A percentile compares a stretch with the other conserved stretches of the same genome.
Conservation (phyloP, 2,329 filamentous ascomycete genomes). For the Cyphellophora europaea region DNA sequence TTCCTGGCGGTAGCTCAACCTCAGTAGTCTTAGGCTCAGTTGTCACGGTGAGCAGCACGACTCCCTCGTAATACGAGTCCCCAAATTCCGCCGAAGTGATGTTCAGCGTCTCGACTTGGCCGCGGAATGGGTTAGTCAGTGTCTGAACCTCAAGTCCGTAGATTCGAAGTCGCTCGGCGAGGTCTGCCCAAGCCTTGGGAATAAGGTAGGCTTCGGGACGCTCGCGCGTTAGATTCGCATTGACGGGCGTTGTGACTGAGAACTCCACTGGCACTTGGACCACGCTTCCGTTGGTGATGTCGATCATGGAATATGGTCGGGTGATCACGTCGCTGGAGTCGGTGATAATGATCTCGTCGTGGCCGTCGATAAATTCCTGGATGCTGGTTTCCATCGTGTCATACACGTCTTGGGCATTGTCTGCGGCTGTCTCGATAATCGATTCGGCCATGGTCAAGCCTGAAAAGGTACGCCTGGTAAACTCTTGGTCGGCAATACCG, state of each 20-base stretch:
- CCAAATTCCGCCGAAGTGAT: constrained; percentile 4
- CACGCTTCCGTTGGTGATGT: constrained; percentile 3
- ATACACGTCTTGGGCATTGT: constrained; percentile 3
- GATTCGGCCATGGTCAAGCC: constrained; percentile 7
- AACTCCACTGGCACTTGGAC: constrained; percentile 3
- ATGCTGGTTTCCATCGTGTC: constrained; percentile 1
- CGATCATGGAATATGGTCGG: constrained; percentile 4
- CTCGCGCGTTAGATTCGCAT: constrained; percentile 3
- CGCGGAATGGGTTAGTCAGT: constrained; percentile 3
- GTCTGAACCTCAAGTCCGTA: constrained; percentile 4
- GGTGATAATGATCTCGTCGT: constrained; percentile 6
- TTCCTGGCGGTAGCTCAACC: constrained; percentile 4
- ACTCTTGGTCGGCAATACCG: constrained; percentile 8
- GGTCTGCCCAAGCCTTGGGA: constrained; percentile 4
- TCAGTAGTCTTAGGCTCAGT: constrained; percentile 1
- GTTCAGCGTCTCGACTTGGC: constrained; percentile 5
- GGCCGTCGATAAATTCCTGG: constrained; percentile 2
- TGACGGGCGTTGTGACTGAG: constrained; percentile 2
- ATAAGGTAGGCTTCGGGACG: constrained; percentile 8
- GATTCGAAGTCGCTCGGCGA: constrained; percentile 2
- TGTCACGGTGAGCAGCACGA: constrained; percentile 1
- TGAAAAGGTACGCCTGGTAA: constrained; percentile 4
- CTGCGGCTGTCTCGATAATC: constrained; percentile 3
- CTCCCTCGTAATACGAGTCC: constrained; percentile 3
- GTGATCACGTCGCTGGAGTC: constrained; percentile 2